Percentiles rank a stretch among this genome's conserved stretches.
phyloP scores from a whole-genome alignment of 1,284 basidiomycete species.

The Filobasidium uniguttulatum region DNA sequence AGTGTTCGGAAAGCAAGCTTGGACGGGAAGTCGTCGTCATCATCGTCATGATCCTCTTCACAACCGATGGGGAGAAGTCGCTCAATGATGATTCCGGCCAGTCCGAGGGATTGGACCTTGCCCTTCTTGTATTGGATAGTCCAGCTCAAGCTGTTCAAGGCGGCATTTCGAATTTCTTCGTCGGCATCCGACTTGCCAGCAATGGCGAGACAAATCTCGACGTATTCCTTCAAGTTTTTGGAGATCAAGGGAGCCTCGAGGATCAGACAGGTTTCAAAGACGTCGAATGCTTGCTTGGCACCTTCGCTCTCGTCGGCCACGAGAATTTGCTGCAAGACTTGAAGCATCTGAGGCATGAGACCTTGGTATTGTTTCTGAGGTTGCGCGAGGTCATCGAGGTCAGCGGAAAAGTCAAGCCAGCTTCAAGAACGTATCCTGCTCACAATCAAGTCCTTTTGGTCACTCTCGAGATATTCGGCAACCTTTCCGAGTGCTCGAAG shows the following conservation, averaged over 20 bases:
- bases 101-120: conserved; percentile 74
- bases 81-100: conserved; percentile 77
- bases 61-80: conserved; percentile 88
- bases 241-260: conserved; percentile 85
- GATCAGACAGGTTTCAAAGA: conserved; percentile 89
- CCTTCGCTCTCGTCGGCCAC: conserved; percentile 65
- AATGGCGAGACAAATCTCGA: conserved; percentile 74
- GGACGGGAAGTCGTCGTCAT: conserved; percentile 56
- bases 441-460: conserved; percentile 77
- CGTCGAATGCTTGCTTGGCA: conserved; percentile 83
- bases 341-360: conserved; percentile 78
- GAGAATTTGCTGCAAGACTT: conserved; percentile 78
- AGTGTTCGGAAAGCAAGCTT: conserved; percentile 71
- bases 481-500: conserved; percentile 80
- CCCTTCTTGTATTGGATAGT: conserved; percentile 95
- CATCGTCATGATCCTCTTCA: conserved; percentile 75
- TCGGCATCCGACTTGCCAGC: conserved; percentile 71
- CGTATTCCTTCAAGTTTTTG: conserved; percentile 75
- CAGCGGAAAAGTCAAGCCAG: background rate
- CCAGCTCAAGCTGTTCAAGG: conserved; percentile 92
- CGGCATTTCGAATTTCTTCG: conserved; percentile 71
- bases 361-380: conserved; percentile 71
- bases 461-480: conserved; percentile 80
- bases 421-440: conserved; percentile 33
- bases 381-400: background rate